Percentiles rank a stretch among this genome's conserved stretches.
Conservation (phyloP, 371 early-diverging fungal species). For the Mortierella sp. region DNA sequence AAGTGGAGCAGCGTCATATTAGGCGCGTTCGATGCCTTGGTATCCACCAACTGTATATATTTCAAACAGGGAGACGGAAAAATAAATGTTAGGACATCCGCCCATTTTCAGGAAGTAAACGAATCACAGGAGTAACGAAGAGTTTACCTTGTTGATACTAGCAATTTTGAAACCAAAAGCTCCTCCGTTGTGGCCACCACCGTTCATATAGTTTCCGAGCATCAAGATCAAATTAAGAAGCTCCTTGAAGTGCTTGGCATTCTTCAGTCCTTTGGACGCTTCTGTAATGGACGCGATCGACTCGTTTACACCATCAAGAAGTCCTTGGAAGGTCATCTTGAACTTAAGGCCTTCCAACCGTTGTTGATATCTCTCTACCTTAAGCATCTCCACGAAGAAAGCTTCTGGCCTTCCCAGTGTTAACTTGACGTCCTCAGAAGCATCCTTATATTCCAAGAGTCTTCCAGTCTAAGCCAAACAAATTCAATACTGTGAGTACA, state of each 20-base stretch:
- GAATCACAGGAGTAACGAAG: neutral
- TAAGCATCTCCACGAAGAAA: conserved; percentile 90
- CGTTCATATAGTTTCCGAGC: conserved; percentile 95
- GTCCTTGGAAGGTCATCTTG: conserved; percentile 79
- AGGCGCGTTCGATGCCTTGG: conserved; percentile 80
- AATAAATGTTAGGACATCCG: neutral
- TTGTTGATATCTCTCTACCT: conserved; percentile 85
- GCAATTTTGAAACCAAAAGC: conserved; percentile 92
- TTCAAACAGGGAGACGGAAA: neutral
- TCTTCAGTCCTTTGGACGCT: conserved; percentile 62
- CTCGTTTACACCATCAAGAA: conserved; percentile 74
- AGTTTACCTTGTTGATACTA: conserved; percentile 84
- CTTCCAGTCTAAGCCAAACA: conserved; percentile 62
- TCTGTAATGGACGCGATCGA: conserved; percentile 60
- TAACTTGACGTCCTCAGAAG: conserved; percentile 70
- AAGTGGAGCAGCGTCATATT: conserved; percentile 85
- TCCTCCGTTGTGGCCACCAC: conserved; percentile 87
- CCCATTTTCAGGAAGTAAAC: neutral
- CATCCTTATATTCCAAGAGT: conserved; percentile 78
- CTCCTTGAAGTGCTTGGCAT: conserved; percentile 61
- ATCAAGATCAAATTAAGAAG: conserved; percentile 80
- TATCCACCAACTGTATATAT: conserved; percentile 78
- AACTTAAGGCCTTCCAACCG: conserved; percentile 82
- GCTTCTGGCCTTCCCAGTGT: conserved; percentile 82
- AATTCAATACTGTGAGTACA: neutral